phyloP scores from a whole-genome alignment of 345 rosid genomes.

The Corymbia maculata region DNA sequence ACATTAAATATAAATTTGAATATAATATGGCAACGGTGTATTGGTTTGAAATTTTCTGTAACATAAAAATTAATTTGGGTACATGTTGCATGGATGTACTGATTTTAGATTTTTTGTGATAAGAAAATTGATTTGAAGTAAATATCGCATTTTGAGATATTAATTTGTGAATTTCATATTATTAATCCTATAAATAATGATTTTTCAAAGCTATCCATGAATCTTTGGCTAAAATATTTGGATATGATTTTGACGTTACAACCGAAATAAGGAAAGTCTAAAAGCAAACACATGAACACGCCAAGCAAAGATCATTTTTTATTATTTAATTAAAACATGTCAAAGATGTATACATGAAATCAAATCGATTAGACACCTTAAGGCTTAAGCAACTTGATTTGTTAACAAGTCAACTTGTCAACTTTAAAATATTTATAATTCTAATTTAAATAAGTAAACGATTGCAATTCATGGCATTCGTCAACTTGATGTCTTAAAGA shows the following conservation, averaged over 20 bases:
- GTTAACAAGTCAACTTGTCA: neutral
- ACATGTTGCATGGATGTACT: neutral
- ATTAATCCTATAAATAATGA: neutral
- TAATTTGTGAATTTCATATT: neutral
- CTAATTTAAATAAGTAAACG: neutral
- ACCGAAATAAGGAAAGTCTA: neutral
- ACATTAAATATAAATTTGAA: neutral
- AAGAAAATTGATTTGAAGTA: neutral
- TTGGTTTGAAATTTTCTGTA: neutral
- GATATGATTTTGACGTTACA: neutral
- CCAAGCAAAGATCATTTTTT: neutral
- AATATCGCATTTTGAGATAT: neutral
- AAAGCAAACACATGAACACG: neutral
- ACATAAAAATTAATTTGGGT: neutral
- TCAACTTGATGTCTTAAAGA: neutral
- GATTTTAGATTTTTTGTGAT: neutral
- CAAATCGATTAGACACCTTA: neutral
- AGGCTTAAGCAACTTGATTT: neutral
- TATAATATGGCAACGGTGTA: neutral
- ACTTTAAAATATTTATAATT: neutral
- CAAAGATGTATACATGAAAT: neutral
- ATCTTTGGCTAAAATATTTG: neutral
- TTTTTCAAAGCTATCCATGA: neutral
- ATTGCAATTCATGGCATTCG: neutral
- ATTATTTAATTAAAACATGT: neutral